Conservation (phyloP, 2,329 filamentous ascomycete genomes). For the Xylaria sp. region DNA sequence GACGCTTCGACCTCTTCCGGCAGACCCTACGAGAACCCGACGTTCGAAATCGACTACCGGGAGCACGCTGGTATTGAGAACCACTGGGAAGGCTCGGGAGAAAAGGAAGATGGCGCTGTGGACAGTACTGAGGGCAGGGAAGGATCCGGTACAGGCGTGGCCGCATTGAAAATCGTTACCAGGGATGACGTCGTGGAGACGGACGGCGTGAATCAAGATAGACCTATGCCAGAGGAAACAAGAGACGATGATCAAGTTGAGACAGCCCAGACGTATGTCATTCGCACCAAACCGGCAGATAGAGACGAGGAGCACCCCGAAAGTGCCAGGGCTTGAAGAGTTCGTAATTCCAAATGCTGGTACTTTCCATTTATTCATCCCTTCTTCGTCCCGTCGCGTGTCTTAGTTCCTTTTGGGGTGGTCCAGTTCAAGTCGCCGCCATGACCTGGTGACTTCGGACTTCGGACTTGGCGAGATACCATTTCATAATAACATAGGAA, state of each 20-base stretch:
- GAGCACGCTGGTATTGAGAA: constrained; percentile 32
- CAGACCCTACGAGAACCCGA: constrained; percentile 54
- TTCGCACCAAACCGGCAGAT: constrained; percentile 20
- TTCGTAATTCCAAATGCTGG: background rate
- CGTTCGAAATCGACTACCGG: constrained; percentile 47
- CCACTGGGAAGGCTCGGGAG: constrained; percentile 45
- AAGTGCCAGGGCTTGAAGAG: background rate
- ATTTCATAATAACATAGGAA: too few relatives aligned
- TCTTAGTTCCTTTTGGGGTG: background rate
- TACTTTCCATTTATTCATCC: background rate
- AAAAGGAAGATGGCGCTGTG: background rate
- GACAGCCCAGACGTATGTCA: constrained; percentile 2
- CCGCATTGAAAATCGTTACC: background rate
- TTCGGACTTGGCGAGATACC: too few relatives aligned
- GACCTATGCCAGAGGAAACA: constrained; percentile 7
- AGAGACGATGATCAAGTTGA: background rate
- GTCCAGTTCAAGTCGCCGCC: background rate
- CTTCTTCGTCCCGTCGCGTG: background rate
- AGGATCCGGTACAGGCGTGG: background rate
- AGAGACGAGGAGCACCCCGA: constrained; percentile 14
- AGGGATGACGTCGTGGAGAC: background rate
- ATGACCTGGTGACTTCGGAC: too few relatives aligned
- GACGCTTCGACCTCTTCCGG: constrained; percentile 38
- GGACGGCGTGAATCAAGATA: background rate
- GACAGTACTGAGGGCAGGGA: constrained; percentile 8